Evolutionary conservation across 2,329 filamentous ascomycete genomes (phyloP).

Genomic region (Hysterium pulicare): DNA sequence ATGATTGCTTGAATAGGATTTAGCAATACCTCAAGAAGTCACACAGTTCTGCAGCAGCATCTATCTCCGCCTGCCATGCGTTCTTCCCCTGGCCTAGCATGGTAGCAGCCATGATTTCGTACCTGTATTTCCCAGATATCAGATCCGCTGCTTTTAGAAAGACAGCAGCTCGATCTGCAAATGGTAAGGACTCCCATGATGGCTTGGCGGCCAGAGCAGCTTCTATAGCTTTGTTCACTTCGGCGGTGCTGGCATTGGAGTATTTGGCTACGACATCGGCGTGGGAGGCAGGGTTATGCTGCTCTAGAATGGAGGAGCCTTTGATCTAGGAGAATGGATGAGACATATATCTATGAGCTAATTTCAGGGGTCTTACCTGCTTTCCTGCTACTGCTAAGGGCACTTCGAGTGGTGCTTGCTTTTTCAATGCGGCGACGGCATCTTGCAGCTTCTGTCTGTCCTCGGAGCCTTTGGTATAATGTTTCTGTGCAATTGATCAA

Average conservation of each 20-base stretch:
- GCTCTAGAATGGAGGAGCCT: constrained; percentile 62
- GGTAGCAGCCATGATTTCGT: constrained; percentile 92
- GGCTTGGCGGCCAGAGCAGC: constrained; percentile 81
- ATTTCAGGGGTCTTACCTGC: constrained; percentile 55
- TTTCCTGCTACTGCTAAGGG: constrained; percentile 82
- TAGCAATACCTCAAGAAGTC: constrained; percentile 71
- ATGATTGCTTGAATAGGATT: not conserved
- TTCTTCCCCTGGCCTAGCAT: constrained; percentile 98
- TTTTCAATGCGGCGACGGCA: constrained; percentile 68
- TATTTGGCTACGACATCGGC: constrained; percentile 74
- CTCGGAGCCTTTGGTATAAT: constrained; percentile 79
- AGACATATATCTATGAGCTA: no score
- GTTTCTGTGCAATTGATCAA: constrained; percentile 58
- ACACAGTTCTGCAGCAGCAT: constrained; percentile 84
- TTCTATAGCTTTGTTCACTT: constrained; percentile 78
- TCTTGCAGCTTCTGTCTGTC: constrained; percentile 74
- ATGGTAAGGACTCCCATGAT: constrained; percentile 81
- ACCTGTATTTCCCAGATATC: constrained; percentile 87
- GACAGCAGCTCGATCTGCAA: constrained; percentile 84
- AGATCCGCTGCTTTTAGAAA: constrained; percentile 96
- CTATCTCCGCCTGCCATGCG: constrained; percentile 98
- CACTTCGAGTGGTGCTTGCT: constrained; percentile 68
- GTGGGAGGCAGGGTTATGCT: constrained; percentile 82
- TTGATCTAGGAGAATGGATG: constrained; percentile 53
- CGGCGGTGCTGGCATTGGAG: constrained; percentile 71